A percentile compares a stretch with the other conserved stretches of the same genome.
These are phyloP conservation scores for Epipyxis sp. DNA, from an alignment of 108 stramenopile species.

Conservation along the genomic window DNA sequence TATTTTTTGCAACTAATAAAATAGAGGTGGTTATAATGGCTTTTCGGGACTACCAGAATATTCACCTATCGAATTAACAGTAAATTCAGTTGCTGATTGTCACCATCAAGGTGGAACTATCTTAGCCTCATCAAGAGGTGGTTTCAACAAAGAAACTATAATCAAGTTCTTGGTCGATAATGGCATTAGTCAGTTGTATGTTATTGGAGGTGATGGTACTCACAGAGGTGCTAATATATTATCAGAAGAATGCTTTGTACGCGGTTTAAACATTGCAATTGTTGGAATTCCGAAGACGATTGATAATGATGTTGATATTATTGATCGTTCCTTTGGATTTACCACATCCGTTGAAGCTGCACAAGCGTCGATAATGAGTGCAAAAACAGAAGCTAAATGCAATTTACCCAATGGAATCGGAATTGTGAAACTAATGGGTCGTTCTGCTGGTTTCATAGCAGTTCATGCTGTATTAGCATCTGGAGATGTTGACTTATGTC, in stretches of 20 bases:
- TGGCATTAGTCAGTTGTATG: constrained; percentile 78
- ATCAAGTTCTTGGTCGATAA: constrained; percentile 54
- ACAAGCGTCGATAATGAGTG: constrained; percentile 47
- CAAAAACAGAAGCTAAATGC: constrained; percentile 81
- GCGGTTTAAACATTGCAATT: constrained; percentile 76
- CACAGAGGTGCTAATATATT: constrained; percentile 82
- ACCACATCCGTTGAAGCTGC: constrained; percentile 82
- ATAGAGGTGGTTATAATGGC: constrained; percentile 81
- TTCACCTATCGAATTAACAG: constrained; percentile 41
- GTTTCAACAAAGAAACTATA: constrained; percentile 88
- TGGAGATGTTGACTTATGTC: constrained; percentile 80
- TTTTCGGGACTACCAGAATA: constrained; percentile 63
- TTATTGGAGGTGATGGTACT: constrained; percentile 97
- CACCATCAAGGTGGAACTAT: constrained; percentile 91
- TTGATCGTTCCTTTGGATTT: constrained; percentile 94
- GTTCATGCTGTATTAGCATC: constrained; percentile 80
- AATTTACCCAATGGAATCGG: constrained; percentile 92
- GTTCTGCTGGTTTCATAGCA: constrained; percentile 48
- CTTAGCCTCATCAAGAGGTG: constrained; percentile 83
- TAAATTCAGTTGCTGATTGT: constrained; percentile 72
- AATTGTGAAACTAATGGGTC: constrained; percentile 87
- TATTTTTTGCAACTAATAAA: too few relatives aligned
- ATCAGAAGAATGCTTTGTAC: constrained; percentile 62
- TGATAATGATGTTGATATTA: constrained; percentile 88
- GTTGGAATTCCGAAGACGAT: constrained; percentile 92